Evolutionary conservation across 345 rosid species (phyloP), one percentile per base, ranked within the genome.

Genomic region (Trapa incisa): DNA sequence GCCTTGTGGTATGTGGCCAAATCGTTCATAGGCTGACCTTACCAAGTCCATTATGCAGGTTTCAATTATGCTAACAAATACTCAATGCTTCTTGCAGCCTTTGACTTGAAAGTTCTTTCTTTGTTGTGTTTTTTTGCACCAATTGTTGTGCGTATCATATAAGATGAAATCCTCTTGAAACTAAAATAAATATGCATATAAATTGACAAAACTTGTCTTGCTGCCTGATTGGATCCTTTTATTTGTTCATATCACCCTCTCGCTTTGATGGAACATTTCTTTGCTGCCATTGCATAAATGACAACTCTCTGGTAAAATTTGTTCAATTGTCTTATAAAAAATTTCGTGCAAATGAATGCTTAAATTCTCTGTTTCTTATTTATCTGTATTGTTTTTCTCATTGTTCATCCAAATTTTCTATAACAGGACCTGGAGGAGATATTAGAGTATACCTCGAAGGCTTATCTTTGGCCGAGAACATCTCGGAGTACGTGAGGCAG

Each of bases 391-490:
- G 29, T 37, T 52, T 17, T 37, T 42, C 16, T 29, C 37, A 14
- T 71, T 6, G 56, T 9, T 48, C 68, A 67, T 0, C 9, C 8
- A 16, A 63, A 50, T 17, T 45, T 22, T 67, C 69, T 16, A 41
- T 48, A 72, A 68, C 83, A 93, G 97, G 96, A 63, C 83, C 81
- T 61, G 82, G 84, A 50, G 97, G 99, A 64, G 90, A 91, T 65
- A 84, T 94, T 56, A 87, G 84, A 48, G 70, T 75, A 16, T 91
- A 91, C 73, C 80, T 94, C 45, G 89, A 87, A 79, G 72, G 73
- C 47, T 68, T 94, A 80, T 85, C 84, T 4, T 76, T 65, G 70
- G 89, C 87, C 0, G 79, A 75, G 14, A 77, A 85, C 56, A 89
- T 91, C 74, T 89, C 72, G 63, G 79, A 83, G 68, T 91, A 72